Evolutionary conservation across 805 yeast species (phyloP).

Genomic region (Ogataea salicorniae): DNA sequence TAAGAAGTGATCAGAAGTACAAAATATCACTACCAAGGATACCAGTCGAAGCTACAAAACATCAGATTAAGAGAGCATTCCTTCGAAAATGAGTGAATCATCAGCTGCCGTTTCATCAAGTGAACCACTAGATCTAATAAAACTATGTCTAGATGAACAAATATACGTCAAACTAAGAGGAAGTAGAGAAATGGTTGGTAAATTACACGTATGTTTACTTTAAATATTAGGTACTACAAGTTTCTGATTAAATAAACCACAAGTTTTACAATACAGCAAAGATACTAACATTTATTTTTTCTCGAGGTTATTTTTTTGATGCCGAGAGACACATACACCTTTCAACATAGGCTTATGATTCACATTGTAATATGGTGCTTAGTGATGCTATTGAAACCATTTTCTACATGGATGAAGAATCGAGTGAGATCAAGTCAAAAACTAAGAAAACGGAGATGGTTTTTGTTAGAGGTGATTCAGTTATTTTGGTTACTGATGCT

Average conservation of each 20-base stretch:
- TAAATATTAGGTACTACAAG: no score
- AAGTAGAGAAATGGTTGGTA: slow-evolving; percentile 87
- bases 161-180: slow-evolving; percentile 90
- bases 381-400: slow-evolving; percentile 89
- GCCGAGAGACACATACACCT: neutral
- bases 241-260: no score
- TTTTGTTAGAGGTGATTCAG: slow-evolving; percentile 97
- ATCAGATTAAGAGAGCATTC: neutral
- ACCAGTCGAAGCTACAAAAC: no score
- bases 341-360: slow-evolving; percentile 65
- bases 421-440: slow-evolving; percentile 36
- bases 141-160: slow-evolving; percentile 79
- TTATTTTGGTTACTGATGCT: slow-evolving; percentile 60
- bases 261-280: no score
- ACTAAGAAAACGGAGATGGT: slow-evolving; percentile 77
- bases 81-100: slow-evolving; percentile 17
- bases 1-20: no score
- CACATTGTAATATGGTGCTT: slow-evolving; percentile 93
- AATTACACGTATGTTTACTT: slow-evolving; percentile 56
- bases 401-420: slow-evolving; percentile 49
- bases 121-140: slow-evolving; percentile 89
- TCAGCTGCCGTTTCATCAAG: slow-evolving; percentile 26
- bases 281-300: no score
- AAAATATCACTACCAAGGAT: no score
- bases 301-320: neutral